These are phyloP conservation scores for Cylindrotheca closterium DNA, from an alignment of 108 stramenopile genomes.

Conservation along the genomic window DNA sequence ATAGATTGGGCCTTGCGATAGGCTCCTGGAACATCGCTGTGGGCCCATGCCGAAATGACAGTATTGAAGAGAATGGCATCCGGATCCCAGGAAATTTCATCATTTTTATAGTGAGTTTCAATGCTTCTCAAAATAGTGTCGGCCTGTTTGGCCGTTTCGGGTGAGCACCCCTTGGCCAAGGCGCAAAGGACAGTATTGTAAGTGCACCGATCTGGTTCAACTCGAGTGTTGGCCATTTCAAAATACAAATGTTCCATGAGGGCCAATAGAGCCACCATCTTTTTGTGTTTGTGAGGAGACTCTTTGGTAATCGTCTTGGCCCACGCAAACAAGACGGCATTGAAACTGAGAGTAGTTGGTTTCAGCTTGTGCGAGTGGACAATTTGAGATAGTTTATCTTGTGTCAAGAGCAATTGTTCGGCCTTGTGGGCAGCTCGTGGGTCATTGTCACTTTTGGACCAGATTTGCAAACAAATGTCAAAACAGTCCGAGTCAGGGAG, in stretches of 20 bases:
- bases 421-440: slow-evolving; percentile 55
- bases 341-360: slow-evolving; percentile 52
- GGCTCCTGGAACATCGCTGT: slow-evolving; percentile 40
- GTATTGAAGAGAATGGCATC: slow-evolving; percentile 77
- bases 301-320: slow-evolving; percentile 35
- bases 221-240: slow-evolving; percentile 32
- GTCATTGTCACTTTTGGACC: slow-evolving; percentile 36
- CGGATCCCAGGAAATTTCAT: slow-evolving; percentile 26
- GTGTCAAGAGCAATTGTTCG: slow-evolving; percentile 60
- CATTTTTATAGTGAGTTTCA: slow-evolving; percentile 27
- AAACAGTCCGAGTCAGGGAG: slow-evolving; percentile 62
- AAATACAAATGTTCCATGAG: slow-evolving; percentile 53
- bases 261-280: slow-evolving; percentile 47
- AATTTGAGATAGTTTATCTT: slow-evolving; percentile 44
- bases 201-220: slow-evolving; percentile 34
- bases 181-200: slow-evolving; percentile 45
- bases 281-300: slow-evolving; percentile 24
- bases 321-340: slow-evolving; percentile 64
- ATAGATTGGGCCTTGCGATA: slow-evolving; percentile 60
- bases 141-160: slow-evolving; percentile 49
- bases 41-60: slow-evolving; percentile 74
- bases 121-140: slow-evolving; percentile 50
- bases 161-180: slow-evolving; percentile 28
- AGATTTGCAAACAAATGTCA: slow-evolving; percentile 59
- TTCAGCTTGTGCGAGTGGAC: slow-evolving; percentile 15